phyloP scores from a whole-genome alignment of 2,329 filamentous ascomycete genomes.

The Leptographium lundbergii region DNA sequence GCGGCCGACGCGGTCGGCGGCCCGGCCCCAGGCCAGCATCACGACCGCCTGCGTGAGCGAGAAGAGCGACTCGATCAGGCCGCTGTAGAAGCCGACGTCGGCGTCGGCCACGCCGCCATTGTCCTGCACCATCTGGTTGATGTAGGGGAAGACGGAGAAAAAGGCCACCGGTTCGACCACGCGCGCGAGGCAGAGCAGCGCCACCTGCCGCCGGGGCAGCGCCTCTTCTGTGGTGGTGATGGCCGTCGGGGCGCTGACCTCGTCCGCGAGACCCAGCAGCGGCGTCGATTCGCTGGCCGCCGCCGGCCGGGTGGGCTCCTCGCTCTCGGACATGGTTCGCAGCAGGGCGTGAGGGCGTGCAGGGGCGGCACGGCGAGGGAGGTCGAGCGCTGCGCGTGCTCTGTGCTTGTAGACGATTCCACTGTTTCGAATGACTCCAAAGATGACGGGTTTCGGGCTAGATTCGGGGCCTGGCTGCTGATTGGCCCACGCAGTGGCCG shows the following conservation, averaged over 20 bases:
- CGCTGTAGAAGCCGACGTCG: conserved; percentile 71
- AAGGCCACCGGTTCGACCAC: conserved; percentile 69
- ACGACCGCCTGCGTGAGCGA: conserved; percentile 64
- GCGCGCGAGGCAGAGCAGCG: conserved; percentile 60
- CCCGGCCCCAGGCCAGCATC: conserved; percentile 62
- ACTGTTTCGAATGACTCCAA: too few species aligned
- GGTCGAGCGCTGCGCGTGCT: too few species aligned
- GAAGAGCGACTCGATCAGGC: conserved; percentile 63
- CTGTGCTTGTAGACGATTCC: too few species aligned
- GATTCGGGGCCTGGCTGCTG: too few species aligned
- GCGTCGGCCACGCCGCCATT: conserved; percentile 47
- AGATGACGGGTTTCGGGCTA: too few species aligned
- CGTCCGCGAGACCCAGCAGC: not conserved
- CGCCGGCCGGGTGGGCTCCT: not conserved
- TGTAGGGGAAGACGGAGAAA: conserved; percentile 71
- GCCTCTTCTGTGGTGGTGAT: conserved; percentile 3
- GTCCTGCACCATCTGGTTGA: conserved; percentile 62
- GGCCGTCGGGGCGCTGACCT: not conserved
- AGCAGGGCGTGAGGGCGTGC: too few species aligned
- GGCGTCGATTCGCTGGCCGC: conserved; percentile 1
- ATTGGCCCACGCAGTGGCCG: too few species aligned
- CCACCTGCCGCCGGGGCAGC: conserved; percentile 52
- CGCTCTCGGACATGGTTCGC: too few species aligned
- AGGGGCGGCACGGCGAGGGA: too few species aligned
- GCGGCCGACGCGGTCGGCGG: conserved; percentile 39